phyloP scores from a whole-genome alignment of 495 filamentous ascomycete genomes.

The Evernia prunastri region DNA sequence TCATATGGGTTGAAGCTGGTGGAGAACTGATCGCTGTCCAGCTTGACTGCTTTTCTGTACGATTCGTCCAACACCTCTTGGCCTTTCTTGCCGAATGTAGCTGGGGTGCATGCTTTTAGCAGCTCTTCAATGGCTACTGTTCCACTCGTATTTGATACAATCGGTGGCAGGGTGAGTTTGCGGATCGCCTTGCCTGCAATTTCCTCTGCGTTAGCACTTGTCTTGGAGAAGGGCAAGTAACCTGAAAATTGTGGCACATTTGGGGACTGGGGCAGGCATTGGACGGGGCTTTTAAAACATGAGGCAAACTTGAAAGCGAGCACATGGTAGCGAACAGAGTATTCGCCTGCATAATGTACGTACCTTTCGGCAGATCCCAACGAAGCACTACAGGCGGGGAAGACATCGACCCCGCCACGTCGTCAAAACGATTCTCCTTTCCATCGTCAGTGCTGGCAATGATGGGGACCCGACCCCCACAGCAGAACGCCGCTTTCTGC shows the following conservation, averaged over 20 bases:
- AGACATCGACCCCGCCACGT: not conserved
- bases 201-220: too few relatives aligned
- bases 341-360: too few relatives aligned
- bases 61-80: slow-evolving; percentile 43
- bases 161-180: not conserved
- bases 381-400: slow-evolving; percentile 8
- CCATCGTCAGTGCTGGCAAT: not conserved
- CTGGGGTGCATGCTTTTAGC: slow-evolving; percentile 3
- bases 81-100: slow-evolving; percentile 14
- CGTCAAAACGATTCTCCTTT: not conserved
- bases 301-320: too few relatives aligned
- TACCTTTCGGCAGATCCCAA: not conserved
- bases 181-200: not conserved
- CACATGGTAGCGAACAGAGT: too few relatives aligned
- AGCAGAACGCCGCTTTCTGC: slow-evolving; percentile 6
- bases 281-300: too few relatives aligned
- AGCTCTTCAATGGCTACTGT: not conserved
- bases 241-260: too few relatives aligned
- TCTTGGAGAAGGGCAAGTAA: too few relatives aligned
- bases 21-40: slow-evolving; percentile 40
- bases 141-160: not conserved
- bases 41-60: slow-evolving; percentile 46
- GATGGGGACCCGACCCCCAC: not conserved
- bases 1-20: slow-evolving; percentile 48
- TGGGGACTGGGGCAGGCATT: too few relatives aligned